Percentiles rank a stretch among this genome's conserved stretches.
Evolutionary conservation across 805 yeast species (phyloP).

Genomic region (Kodamaea kakaduensis): DNA sequence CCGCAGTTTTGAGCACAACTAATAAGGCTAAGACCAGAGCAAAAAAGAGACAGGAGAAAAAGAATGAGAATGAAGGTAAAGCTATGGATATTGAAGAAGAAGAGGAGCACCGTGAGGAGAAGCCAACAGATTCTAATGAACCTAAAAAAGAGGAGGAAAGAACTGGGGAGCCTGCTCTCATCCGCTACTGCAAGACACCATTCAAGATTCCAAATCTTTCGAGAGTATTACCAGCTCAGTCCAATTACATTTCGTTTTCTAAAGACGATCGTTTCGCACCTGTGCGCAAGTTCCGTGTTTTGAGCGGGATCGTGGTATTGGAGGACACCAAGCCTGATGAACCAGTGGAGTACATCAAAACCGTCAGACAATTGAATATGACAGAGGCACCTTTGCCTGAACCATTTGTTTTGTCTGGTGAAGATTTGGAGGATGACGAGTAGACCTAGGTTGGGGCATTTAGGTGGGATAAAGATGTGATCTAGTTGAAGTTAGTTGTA

Average conservation of each 20-base stretch:
- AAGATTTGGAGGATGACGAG: conserved; percentile 43
- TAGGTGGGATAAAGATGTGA: too few species aligned
- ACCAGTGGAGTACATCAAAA: conserved; percentile 65
- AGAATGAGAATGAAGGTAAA: conserved; percentile 47
- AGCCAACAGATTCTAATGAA: conserved; percentile 13
- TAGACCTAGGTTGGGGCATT: not conserved
- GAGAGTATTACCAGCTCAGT: conserved; percentile 86
- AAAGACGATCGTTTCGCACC: conserved; percentile 73
- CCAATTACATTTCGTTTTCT: conserved; percentile 73
- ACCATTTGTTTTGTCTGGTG: conserved; percentile 60
- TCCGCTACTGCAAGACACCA: conserved; percentile 58
- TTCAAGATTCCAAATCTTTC: conserved; percentile 74
- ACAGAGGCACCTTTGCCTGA: conserved; percentile 73
- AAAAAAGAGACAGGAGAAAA: conserved; percentile 53
- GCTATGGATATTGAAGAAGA: conserved; percentile 35
- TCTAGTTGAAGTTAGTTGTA: too few species aligned
- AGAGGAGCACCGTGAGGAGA: conserved; percentile 12
- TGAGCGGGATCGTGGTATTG: conserved; percentile 69
- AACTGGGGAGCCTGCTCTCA: conserved; percentile 34
- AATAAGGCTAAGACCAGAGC: conserved; percentile 93
- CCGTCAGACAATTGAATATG: conserved; percentile 73
- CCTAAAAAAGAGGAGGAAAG: conserved; percentile 24
- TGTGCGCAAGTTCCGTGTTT: conserved; percentile 67
- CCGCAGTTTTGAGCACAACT: conserved; percentile 93
- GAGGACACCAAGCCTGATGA: conserved; percentile 60